Base-by-base conservation (phyloP, 2,329 filamentous ascomycete species). In the Trichoderma lentiforme region DNA sequence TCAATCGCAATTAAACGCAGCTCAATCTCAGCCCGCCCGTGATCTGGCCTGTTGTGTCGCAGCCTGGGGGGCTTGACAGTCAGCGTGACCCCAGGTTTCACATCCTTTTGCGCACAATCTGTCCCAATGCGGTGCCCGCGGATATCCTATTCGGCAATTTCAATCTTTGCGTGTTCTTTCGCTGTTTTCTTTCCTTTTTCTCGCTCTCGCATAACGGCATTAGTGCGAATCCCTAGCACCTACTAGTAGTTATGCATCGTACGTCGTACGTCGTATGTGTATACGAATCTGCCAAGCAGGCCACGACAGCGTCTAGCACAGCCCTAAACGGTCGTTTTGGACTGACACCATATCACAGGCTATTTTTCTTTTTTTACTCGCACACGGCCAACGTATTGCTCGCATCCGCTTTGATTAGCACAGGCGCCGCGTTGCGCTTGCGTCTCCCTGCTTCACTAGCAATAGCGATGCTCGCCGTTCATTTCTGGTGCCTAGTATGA, bases 61-160 rank as follows among this genome's bases (percentile, higher is more conserved):
- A 62, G 66, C 57, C 66, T 53, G 57, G 53, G 56, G 53, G 65
- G 47, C n/a, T 43, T 32, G 56, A 28, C 56, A 34, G 57, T 34
- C 66, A 62, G 66, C 57, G 43, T 61, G 66, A 58, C 66, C 66
- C 66, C 66, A 70, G 66, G 66, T 70, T 70, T 62, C 57, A 32
- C 47, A 70, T 70, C 66, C 66, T 34, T n/a, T 51, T 53, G 66
- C 57, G 66, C 66, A 32, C 57, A 53, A 26, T 70, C 66, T 11
- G 30, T 18, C 66, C 36, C 32, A 39, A 70, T 61, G 56, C 66
- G 63, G 60, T 66, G 43, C 12, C 43, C 28, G 63, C 63, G 66
- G 56, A 69, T 51, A 24, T 32, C 68, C 26, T 43, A 57, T 21
- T 63, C 58, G 58, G 58, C 30, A 47, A 51, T 26, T 26, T 43